phyloP scores from a whole-genome alignment of 164 flowering plant species.

The Vitis rotundifolia region DNA sequence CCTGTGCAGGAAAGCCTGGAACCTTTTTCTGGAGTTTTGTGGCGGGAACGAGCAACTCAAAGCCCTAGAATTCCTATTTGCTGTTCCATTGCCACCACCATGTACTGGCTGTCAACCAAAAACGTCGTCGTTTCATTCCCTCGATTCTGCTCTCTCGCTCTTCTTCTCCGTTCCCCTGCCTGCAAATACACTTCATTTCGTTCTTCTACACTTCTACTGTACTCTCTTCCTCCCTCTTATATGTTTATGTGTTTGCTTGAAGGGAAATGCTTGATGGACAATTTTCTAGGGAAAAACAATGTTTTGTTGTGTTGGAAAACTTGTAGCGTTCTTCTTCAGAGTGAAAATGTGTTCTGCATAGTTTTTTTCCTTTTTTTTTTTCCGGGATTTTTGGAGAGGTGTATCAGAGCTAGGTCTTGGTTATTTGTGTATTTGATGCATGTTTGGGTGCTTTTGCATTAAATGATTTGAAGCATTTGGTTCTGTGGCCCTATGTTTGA shows the following conservation, averaged over 20 bases:
- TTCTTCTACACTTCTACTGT: conserved; percentile 27
- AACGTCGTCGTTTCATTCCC: conserved; percentile 47
- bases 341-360: no score
- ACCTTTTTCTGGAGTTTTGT: no score
- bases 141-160: conserved; percentile 49
- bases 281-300: not conserved
- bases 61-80: not conserved
- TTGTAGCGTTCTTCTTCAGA: not conserved
- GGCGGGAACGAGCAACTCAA: no score
- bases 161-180: conserved; percentile 37
- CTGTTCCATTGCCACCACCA: conserved; percentile 6
- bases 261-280: no score
- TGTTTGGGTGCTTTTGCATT: not conserved
- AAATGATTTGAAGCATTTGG: not conserved
- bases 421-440: not conserved
- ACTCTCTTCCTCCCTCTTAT: conserved; percentile 11
- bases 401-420: no score
- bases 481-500: not conserved
- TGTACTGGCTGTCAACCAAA: conserved; percentile 58
- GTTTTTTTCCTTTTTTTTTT: no score
- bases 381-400: no score
- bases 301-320: not conserved
- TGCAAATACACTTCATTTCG: conserved; percentile 16
- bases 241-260: not conserved
- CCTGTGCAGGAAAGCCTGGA: no score